Evolutionary conservation across 495 filamentous ascomycete genomes (phyloP), one percentile per base, ranked within the genome.

Genomic region (Daldinia loculata): DNA sequence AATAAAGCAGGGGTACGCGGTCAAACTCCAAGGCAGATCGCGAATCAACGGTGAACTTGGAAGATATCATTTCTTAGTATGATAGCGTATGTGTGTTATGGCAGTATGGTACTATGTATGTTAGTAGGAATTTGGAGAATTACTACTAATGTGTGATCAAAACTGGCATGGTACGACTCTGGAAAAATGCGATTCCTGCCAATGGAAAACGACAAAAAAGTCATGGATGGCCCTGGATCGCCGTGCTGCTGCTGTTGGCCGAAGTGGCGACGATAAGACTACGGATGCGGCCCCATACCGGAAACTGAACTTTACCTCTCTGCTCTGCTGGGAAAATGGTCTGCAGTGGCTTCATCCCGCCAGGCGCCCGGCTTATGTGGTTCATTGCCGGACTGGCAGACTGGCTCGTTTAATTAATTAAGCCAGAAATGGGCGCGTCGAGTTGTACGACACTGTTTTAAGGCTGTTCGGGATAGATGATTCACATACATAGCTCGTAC

Each of bases 1-100:
- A 61, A 61, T 73, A 57, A 26, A 17, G 38, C 70, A 73, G 62
- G 70, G 70, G 59, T 73, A 66, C 61, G 61, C 70, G 66, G 56
- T 66, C 27, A 15, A 66, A 63, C 34, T 17, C 50, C 48, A 65
- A 38, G 55, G 53, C 6, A 22, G 22, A 72, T 30, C 64, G 65
- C 61, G 65, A 61, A 61, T 68, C 60, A 30, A 67, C 50, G 50
- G 50, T 29, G 50, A 53, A 29, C 26, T 53, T 53, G 50, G 26
- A 53, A 53, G 24, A 53, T 29, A 29, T 15, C 12, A 53, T 30
- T 53, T 30, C 11, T 53, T 29, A 53, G 50, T 56, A 50, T 58
- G 41, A 69, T 62, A 43, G 24, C 39, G 52, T 56, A 50, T 34
- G 39, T 34, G 39, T 36, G 4, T 67, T 32, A 50, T 38, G 14